Evolutionary conservation across 2,329 filamentous ascomycete species (phyloP), one percentile per base, ranked within the genome.

Genomic region (Colletotrichum sp.): DNA sequence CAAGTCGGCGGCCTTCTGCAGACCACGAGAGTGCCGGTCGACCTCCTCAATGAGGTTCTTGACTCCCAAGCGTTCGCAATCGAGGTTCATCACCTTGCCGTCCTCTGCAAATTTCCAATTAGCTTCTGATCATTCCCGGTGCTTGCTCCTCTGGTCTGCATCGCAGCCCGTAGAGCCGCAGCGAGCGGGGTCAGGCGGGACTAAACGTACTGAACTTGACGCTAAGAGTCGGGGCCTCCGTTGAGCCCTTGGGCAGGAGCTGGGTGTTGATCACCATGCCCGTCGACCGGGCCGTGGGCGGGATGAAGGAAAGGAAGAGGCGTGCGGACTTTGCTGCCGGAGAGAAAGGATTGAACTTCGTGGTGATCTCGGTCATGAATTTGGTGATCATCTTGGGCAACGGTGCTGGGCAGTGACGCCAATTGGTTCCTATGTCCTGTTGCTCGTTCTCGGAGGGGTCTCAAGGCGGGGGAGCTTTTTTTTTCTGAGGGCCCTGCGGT

Each of bases 301-400:
- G 95, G 36, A 99, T 92, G 78, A 94, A 90, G 36, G 95, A 94
- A 79, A 99, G 95, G 86, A 99, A 97, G 68, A 98, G 90, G 59
- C 97, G 94, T 52, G 95, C 96, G 28, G 96, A 94, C 83, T 95
- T 96, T 78, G 95, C 93, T 83, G 91, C 90, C 28, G 90, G 87
- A 32, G 93, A 94, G 91, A 99, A 99, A 52, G 97, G 96, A 87
- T 98, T 98, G 92, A 99, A 98, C 84, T 92, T 92, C 79, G 95
- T 94, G 81, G 91, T 92, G 81, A 99, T 93, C 84, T 95, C 92
- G 84, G 96, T 96, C 85, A 98, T 91, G 88, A 95, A 97, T 83
- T 93, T 93, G 76, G 95, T 96, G 77, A 97, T 95, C 95, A 97
- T 97, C 68, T 84, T 89, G 83, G 76, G 78, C 68, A 62, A 76